These are phyloP conservation scores for Juncus effusus DNA, from an alignment of 176 grass and related monocot species.

Conservation along the genomic window DNA sequence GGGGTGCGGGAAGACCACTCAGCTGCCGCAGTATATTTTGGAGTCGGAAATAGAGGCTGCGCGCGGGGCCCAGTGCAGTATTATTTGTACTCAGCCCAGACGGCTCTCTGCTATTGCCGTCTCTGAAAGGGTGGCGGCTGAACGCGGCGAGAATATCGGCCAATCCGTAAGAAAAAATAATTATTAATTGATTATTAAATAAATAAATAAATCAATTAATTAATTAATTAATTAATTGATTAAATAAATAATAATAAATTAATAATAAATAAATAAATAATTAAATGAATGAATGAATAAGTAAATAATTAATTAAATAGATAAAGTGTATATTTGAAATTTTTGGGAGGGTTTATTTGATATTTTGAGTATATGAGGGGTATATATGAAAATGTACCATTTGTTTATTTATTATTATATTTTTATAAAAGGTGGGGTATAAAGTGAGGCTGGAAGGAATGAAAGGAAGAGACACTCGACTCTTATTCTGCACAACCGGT, in stretches of 20 bases:
- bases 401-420: not conserved
- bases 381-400: not conserved
- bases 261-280: too few species aligned
- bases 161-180: slow-evolving; percentile 65
- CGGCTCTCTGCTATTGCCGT: slow-evolving; percentile 96
- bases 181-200: slow-evolving; percentile 25
- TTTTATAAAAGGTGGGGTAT: slow-evolving; percentile 55
- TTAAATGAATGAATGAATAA: too few species aligned
- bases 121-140: slow-evolving; percentile 93
- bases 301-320: too few species aligned
- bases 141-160: slow-evolving; percentile 96
- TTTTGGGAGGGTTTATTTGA: too few species aligned
- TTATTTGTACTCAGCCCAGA: slow-evolving; percentile 96
- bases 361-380: too few species aligned
- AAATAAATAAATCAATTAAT: too few species aligned
- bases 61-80: slow-evolving; percentile 73
- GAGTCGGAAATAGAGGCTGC: slow-evolving; percentile 94
- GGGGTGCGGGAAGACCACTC: slow-evolving; percentile 96
- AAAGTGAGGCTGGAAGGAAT: slow-evolving; percentile 97
- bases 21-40: slow-evolving; percentile 93
- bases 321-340: too few species aligned
- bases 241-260: too few species aligned
- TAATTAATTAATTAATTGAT: not conserved
- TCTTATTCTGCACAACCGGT: slow-evolving; percentile 95
- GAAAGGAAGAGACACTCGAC: slow-evolving; percentile 87